A percentile compares a stretch with the other conserved stretches of the same genome.
These are phyloP conservation scores for Sporothrix pseudoabietina DNA, from an alignment of 2,329 filamentous ascomycete species.

Conservation along the genomic window DNA sequence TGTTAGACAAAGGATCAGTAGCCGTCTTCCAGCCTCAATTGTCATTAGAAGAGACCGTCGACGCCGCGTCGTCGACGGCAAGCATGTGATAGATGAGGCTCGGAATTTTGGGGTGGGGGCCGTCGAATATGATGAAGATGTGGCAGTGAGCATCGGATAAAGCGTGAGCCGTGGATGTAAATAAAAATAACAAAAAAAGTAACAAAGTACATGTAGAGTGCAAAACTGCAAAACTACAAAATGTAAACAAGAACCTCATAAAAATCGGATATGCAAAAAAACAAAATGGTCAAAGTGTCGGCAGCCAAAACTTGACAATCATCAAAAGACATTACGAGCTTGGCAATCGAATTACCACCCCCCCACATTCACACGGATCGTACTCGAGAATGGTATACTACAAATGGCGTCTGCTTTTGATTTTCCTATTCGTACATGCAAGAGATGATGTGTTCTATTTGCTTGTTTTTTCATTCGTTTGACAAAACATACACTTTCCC, in stretches of 20 bases:
- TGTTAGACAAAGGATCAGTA: background rate
- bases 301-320: no score
- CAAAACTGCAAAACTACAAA: background rate
- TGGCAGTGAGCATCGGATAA: background rate
- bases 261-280: background rate
- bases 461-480: background rate
- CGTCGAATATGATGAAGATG: background rate
- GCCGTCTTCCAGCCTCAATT: background rate
- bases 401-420: background rate
- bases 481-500: background rate
- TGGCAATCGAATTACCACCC: no score
- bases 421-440: constrained; percentile 20
- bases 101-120: background rate
- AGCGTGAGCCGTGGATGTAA: background rate
- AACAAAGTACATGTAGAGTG: background rate
- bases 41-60: background rate
- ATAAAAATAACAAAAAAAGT: background rate
- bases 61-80: background rate
- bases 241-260: background rate
- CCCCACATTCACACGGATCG: no score
- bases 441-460: background rate
- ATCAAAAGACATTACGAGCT: no score
- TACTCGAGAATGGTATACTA: background rate
- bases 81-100: background rate
- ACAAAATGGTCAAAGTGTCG: no score